phyloP scores from a whole-genome alignment of 176 grass and related monocot species.

The Eleusine coracana region DNA sequence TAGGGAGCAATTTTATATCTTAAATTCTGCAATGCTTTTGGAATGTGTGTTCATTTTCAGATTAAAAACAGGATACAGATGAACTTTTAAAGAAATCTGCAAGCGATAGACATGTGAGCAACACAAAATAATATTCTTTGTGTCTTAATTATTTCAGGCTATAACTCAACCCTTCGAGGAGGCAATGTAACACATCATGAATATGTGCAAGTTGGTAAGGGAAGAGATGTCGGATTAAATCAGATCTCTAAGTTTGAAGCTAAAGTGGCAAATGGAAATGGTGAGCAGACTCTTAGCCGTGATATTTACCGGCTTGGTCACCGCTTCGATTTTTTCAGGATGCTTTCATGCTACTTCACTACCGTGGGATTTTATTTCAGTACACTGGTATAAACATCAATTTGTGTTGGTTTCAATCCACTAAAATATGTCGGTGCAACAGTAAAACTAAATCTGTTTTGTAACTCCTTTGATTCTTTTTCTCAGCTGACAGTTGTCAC shows the following conservation, averaged over 20 bases:
- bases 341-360: constrained; percentile 97
- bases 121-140: background rate
- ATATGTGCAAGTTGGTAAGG: constrained; percentile 96
- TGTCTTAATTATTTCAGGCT: constrained; percentile 53
- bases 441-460: constrained; percentile 22
- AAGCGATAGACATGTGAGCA: constrained; percentile 9
- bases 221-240: constrained; percentile 90
- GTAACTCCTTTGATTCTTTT: constrained; percentile 29
- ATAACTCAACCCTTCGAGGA: constrained; percentile 88
- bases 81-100: constrained; percentile 10
- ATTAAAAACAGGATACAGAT: background rate
- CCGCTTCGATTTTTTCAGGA: constrained; percentile 96
- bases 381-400: constrained; percentile 64
- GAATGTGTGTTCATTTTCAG: background rate
- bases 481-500: constrained; percentile 84
- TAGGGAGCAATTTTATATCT: constrained; percentile 2
- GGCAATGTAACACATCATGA: constrained; percentile 95
- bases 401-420: constrained; percentile 25
- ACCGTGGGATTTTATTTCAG: constrained; percentile 92
- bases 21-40: constrained; percentile 21
- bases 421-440: background rate
- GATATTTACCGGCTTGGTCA: constrained; percentile 93
- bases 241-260: constrained; percentile 93
- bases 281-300: constrained; percentile 87
- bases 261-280: constrained; percentile 96